phyloP scores from a whole-genome alignment of 129 eudicot genomes.

The Pittosporum tobira region DNA sequence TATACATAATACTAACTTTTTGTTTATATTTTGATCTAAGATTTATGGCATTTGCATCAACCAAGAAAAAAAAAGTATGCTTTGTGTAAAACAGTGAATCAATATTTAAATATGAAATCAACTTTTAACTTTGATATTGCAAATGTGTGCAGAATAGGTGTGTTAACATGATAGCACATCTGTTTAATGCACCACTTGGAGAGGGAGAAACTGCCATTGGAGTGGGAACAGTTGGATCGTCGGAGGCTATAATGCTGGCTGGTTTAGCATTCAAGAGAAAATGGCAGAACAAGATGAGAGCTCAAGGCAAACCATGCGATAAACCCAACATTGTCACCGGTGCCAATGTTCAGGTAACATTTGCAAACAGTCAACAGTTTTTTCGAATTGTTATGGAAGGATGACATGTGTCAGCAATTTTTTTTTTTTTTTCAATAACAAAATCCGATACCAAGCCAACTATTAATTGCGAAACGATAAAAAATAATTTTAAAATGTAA shows the following conservation, averaged over 20 bases:
- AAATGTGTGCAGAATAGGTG: conserved; percentile 5
- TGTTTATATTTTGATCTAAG: too few species aligned
- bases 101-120: too few species aligned
- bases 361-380: too few species aligned
- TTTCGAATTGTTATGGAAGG: background rate
- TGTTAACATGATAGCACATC: conserved; percentile 11
- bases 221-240: conserved; percentile 12
- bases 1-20: too few species aligned
- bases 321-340: conserved; percentile 13
- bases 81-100: background rate
- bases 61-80: too few species aligned
- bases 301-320: conserved; percentile 8
- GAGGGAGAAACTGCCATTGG: conserved; percentile 10
- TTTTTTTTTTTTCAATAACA: too few species aligned
- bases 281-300: conserved; percentile 12
- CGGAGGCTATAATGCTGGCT: conserved; percentile 13
- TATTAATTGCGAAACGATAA: too few species aligned
- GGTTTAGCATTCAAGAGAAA: conserved; percentile 14
- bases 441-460: too few species aligned
- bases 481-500: too few species aligned
- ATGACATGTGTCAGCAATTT: too few species aligned
- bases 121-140: too few species aligned
- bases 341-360: conserved; percentile 11
- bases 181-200: conserved; percentile 10
- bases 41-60: too few species aligned